Percentiles rank a stretch among this genome's conserved stretches.
These are phyloP conservation scores for Sapria himalayana DNA, from an alignment of 345 rosid species.

Conservation along the genomic window DNA sequence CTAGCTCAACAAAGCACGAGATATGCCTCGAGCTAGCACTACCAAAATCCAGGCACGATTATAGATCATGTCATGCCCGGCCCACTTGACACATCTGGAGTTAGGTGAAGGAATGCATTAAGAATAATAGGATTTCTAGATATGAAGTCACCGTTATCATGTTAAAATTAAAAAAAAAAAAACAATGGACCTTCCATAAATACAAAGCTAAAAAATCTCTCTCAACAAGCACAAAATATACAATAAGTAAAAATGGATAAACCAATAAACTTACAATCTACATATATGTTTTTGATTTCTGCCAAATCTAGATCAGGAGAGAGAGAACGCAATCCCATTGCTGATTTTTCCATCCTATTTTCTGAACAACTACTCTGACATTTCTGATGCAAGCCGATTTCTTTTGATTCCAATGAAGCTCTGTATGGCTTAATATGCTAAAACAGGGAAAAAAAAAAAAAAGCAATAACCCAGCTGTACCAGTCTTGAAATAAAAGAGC, in stretches of 20 bases:
- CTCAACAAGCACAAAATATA: no score
- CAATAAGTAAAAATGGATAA: not conserved
- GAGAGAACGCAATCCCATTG: conserved; percentile 14
- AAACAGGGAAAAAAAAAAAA: conserved; percentile 4
- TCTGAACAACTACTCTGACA: conserved; percentile 26
- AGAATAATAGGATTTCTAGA: no score
- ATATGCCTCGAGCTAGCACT: no score
- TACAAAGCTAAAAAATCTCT: no score
- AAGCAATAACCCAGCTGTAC: conserved; percentile 3
- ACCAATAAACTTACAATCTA: conserved; percentile 58
- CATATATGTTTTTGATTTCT: conserved; percentile 85
- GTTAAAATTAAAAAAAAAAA: no score
- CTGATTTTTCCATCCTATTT: conserved; percentile 24
- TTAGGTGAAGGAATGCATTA: no score
- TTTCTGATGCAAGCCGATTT: conserved; percentile 27
- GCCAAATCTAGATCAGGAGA: conserved; percentile 59
- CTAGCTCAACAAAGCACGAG: no score
- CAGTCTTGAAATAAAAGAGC: conserved; percentile 5
- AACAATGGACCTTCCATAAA: no score
- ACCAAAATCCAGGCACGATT: no score
- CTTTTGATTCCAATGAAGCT: conserved; percentile 18
- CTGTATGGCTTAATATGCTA: conserved; percentile 79
- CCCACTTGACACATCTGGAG: no score
- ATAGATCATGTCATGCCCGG: no score
- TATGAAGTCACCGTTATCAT: no score